phyloP scores from a whole-genome alignment of 495 filamentous ascomycete genomes.

The Xylaria scruposa region DNA sequence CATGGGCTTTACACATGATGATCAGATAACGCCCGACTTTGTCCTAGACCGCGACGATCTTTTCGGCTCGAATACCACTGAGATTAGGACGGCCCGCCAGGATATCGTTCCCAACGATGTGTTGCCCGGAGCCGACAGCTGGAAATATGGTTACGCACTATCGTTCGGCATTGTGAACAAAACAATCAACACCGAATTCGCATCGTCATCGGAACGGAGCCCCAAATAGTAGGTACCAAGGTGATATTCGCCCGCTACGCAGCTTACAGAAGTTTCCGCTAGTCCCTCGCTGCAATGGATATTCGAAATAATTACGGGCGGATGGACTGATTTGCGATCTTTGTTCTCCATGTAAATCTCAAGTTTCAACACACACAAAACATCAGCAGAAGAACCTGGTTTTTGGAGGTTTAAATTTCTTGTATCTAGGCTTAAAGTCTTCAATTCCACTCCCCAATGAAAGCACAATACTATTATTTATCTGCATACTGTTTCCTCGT shows the following conservation, averaged over 20 bases:
- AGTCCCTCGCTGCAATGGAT: background rate
- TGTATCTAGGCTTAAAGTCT: background rate
- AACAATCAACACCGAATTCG: background rate
- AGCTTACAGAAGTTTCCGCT: background rate
- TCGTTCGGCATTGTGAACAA: slow-evolving; percentile 35
- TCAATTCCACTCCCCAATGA: background rate
- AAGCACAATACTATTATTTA: background rate
- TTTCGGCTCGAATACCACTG: slow-evolving; percentile 52
- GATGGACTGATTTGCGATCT: background rate
- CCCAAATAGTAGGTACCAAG: background rate
- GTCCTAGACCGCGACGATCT: slow-evolving; percentile 59
- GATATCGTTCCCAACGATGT: slow-evolving; percentile 32
- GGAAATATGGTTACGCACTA: slow-evolving; percentile 39
- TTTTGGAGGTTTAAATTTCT: background rate
- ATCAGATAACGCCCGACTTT: slow-evolving; percentile 60
- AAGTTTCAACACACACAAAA: background rate
- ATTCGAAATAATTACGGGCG: background rate
- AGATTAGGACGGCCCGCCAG: slow-evolving; percentile 28
- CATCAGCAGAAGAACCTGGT: background rate
- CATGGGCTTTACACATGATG: slow-evolving; percentile 45
- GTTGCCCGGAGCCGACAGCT: slow-evolving; percentile 36
- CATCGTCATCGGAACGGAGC: background rate
- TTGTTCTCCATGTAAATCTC: background rate
- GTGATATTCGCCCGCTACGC: background rate
- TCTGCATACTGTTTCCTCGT: background rate